Base-by-base conservation (phyloP, 2,329 filamentous ascomycete genomes). In the Colletotrichum horii region DNA sequence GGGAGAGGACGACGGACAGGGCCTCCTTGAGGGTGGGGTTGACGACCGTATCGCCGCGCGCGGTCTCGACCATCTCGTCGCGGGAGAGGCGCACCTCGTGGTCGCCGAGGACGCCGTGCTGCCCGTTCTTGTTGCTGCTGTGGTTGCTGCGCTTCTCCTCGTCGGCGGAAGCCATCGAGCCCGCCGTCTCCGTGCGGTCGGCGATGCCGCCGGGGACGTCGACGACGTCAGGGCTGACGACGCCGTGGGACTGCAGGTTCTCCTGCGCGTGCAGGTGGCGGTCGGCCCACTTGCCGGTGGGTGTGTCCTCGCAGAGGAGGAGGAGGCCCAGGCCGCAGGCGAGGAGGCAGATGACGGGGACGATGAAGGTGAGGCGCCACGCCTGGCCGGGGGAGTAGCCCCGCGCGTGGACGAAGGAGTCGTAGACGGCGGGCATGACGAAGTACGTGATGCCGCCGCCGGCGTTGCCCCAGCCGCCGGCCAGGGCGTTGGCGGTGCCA, bases 361-460 rank as follows among this genome's bases (percentile, higher is more conserved):
- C 93, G 76, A 98, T 87, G 82, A 97, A 98, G 4, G 95, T 90
- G 2, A 98, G 91, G 30, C 96, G 91, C 96, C 96, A 98, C 4
- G 96, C 94, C 48, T 92, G 89, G 79, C 94, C 92, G 3, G 91
- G 85, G 1, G 88, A 86, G 70, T 96, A 87, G 8, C 92, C 91
- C 65, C 88, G 88, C 1, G 88, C 81, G 8, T 85, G 80, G 26
- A 94, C 90, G 26, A 98, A 88, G 0, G 94, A 94, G 83, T 97
- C 94, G 84, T 94, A 97, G 73, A 98, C 93, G 7, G 95, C 95
- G 3, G 96, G 96, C 95, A 98, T 98, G 79, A 96, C 91, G 83
- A 98, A 97, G 86, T 98, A 98, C 3, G 96, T 98, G 78, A 98
- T 94, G 71, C 96, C 96, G 77, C 96, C 96, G 74, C 96, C 96